Percentiles rank a stretch among this genome's conserved stretches.
These are phyloP conservation scores for Metschnikowia cerradonensis DNA, from an alignment of 805 yeast species.

Conservation along the genomic window DNA sequence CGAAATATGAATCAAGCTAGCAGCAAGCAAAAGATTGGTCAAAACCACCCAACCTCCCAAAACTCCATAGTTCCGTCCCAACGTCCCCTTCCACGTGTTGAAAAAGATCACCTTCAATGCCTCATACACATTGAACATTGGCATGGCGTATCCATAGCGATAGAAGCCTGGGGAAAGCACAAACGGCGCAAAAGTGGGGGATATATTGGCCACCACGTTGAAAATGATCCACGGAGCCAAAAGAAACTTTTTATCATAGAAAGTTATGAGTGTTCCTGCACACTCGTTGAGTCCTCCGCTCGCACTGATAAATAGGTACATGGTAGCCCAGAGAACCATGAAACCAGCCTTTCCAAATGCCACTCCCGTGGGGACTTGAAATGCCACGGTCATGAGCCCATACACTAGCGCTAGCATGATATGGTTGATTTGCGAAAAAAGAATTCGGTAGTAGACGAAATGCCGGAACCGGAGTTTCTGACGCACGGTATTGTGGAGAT, in stretches of 20 bases:
- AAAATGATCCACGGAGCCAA: conserved; percentile 31
- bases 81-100: conserved; percentile 29
- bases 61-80: conserved; percentile 30
- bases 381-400: conserved; percentile 28
- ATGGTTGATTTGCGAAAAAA: conserved; percentile 29
- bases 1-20: conserved; percentile 5
- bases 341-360: conserved; percentile 32
- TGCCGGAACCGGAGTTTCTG: conserved; percentile 21
- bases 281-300: conserved; percentile 28
- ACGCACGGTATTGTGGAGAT: conserved; percentile 21
- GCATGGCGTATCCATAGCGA: conserved; percentile 35
- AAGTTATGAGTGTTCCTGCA: conserved; percentile 19
- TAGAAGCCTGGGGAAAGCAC: conserved; percentile 29
- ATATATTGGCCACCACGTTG: conserved; percentile 26
- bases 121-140: conserved; percentile 32
- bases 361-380: conserved; percentile 22
- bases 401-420: conserved; percentile 28
- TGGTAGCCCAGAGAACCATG: conserved; percentile 30
- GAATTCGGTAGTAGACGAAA: conserved; percentile 25
- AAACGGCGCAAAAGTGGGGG: conserved; percentile 33
- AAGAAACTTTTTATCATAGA: conserved; percentile 17
- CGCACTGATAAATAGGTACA: conserved; percentile 27
- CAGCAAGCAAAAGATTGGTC: conserved; percentile 6
- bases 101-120: conserved; percentile 32
- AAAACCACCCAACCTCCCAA: conserved; percentile 28